Percentiles rank a stretch among this genome's conserved stretches.
Evolutionary conservation across 306 rosid species (phyloP).

Genomic region (Cicer judaicum): DNA sequence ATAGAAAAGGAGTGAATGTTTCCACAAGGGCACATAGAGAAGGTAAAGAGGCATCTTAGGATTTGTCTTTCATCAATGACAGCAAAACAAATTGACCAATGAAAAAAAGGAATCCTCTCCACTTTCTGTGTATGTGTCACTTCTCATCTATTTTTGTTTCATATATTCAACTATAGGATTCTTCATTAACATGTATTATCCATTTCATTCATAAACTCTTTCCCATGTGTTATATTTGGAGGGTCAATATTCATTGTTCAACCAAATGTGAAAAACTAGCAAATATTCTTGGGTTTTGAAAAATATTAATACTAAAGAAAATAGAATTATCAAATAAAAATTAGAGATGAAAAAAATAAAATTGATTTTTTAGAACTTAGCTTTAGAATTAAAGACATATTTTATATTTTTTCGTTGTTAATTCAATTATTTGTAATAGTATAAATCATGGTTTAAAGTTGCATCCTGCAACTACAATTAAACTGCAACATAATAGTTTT

Average conservation of each 20-base stretch:
- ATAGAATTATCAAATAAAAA: background rate
- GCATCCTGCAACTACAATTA: no score
- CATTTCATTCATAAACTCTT: constrained; percentile 48
- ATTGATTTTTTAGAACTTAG: no score
- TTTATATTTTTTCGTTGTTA: no score
- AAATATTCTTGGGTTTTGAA: constrained; percentile 1
- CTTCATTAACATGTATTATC: constrained; percentile 42
- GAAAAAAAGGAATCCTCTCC: constrained; percentile 50
- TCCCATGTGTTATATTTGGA: constrained; percentile 52
- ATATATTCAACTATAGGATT: constrained; percentile 45
- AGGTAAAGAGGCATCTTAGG: constrained; percentile 78
- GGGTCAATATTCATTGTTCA: constrained; percentile 30
- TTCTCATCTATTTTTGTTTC: constrained; percentile 51
- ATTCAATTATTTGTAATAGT: no score
- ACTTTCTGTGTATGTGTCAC: constrained; percentile 61
- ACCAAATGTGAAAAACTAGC: constrained; percentile 15
- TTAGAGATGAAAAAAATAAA: no score
- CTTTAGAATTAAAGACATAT: no score
- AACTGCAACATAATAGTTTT: no score
- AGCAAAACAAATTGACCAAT: constrained; percentile 57
- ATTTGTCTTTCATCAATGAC: constrained; percentile 73
- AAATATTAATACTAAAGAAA: background rate
- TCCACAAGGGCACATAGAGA: constrained; percentile 55
- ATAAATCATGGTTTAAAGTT: no score
- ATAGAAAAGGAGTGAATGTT: constrained; percentile 47